Evolutionary conservation across 208 protist species (phyloP).

Genomic region (Blastocrithidia nonstop): DNA sequence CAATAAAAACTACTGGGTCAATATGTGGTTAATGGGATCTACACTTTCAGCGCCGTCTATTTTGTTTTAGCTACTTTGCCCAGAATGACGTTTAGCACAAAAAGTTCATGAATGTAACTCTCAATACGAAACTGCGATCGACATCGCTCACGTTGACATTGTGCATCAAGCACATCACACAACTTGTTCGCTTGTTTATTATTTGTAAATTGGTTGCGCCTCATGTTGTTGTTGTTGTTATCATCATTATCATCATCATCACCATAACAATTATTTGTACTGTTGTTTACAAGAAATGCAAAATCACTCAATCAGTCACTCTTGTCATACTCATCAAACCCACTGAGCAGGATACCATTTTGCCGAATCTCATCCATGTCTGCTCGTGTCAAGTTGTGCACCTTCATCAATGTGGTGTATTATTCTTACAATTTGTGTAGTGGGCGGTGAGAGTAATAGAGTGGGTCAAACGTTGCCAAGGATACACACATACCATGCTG

Average conservation of each 20-base stretch:
- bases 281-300: conserved; percentile 6
- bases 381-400: conserved; percentile 54
- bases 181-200: too few relatives aligned
- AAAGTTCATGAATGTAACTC: conserved; percentile 60
- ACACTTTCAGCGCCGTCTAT: too few relatives aligned
- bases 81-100: conserved; percentile 56
- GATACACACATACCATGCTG: conserved; percentile 90
- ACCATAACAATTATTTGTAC: neutral
- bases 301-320: conserved; percentile 65
- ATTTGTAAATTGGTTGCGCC: too few relatives aligned
- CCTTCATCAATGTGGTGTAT: conserved; percentile 79
- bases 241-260: conserved; percentile 1
- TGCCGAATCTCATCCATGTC: conserved; percentile 75
- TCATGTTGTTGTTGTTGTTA: conserved; percentile 5
- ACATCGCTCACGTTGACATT: too few relatives aligned
- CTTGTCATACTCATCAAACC: conserved; percentile 59
- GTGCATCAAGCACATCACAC: too few relatives aligned
- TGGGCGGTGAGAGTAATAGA: conserved; percentile 81
- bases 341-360: conserved; percentile 85
- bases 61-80: too few relatives aligned
- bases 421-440: conserved; percentile 74
- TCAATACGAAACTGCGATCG: conserved; percentile 79
- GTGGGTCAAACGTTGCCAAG: conserved; percentile 94
- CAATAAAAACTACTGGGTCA: too few relatives aligned
- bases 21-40: too few relatives aligned